Conservation (phyloP, 2,329 filamentous ascomycete species). For the Capronia americana region DNA sequence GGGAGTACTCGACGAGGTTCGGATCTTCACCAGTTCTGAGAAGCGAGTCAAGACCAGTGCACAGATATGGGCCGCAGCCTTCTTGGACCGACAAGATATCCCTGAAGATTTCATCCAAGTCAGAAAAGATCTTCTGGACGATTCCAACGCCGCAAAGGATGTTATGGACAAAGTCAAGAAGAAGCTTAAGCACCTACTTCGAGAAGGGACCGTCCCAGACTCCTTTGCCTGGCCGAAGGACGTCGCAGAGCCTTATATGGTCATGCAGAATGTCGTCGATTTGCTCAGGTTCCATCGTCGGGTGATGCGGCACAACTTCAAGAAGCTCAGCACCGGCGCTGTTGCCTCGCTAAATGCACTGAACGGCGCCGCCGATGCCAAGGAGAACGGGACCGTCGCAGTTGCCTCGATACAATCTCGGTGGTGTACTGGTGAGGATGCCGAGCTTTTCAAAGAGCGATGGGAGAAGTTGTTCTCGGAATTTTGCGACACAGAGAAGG, state of each 20-base stretch:
- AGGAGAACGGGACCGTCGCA: slow-evolving; percentile 54
- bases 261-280: slow-evolving; percentile 89
- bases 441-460: slow-evolving; percentile 90
- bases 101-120: slow-evolving; percentile 85
- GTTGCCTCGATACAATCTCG: slow-evolving; percentile 79
- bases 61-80: slow-evolving; percentile 92
- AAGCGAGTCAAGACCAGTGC: slow-evolving; percentile 90
- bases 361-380: slow-evolving; percentile 35
- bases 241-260: slow-evolving; percentile 91
- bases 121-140: slow-evolving; percentile 92
- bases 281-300: slow-evolving; percentile 96
- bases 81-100: slow-evolving; percentile 84
- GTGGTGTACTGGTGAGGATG: slow-evolving; percentile 96
- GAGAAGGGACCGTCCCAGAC: slow-evolving; percentile 90
- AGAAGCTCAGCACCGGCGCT: slow-evolving; percentile 71
- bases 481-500: slow-evolving; percentile 96
- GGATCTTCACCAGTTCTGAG: slow-evolving; percentile 95
- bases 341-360: slow-evolving; percentile 63
- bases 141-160: slow-evolving; percentile 97
- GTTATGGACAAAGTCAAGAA: slow-evolving; percentile 99
- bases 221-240: slow-evolving; percentile 98
- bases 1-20: slow-evolving; percentile 88
- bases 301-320: slow-evolving; percentile 94
- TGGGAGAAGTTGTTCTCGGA: slow-evolving; percentile 99
- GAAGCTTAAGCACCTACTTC: slow-evolving; percentile 90